These are phyloP conservation scores for Phytophthora palmivora DNA, from an alignment of 352 stramenopile genomes.

Conservation along the genomic window DNA sequence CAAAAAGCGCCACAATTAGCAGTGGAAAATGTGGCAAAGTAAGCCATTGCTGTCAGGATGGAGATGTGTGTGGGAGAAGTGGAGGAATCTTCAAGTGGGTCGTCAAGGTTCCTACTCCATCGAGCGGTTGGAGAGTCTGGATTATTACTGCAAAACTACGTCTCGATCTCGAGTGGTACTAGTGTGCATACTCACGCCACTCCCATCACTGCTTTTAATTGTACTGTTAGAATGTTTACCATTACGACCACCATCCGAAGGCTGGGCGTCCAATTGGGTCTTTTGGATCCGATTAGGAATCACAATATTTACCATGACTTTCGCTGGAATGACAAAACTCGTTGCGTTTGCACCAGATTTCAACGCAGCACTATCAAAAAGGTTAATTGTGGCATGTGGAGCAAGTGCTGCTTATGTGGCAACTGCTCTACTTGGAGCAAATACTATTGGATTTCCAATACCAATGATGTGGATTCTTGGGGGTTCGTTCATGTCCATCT, in stretches of 20 bases:
- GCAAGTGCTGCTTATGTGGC: slow-evolving; percentile 4
- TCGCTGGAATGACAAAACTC: slow-evolving; percentile 3
- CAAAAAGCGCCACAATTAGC: too few relatives aligned
- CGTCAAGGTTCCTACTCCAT: slow-evolving; percentile 26
- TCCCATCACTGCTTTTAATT: slow-evolving; percentile 5
- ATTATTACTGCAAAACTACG: slow-evolving; percentile 13
- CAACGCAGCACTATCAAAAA: not conserved
- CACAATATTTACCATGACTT: slow-evolving; percentile 16
- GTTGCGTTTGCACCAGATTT: slow-evolving; percentile 7
- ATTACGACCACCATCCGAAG: slow-evolving; percentile 8
- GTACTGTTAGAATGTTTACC: slow-evolving; percentile 26
- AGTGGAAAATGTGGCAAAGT: too few relatives aligned
- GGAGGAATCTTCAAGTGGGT: slow-evolving; percentile 17
- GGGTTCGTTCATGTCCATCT: slow-evolving; percentile 3
- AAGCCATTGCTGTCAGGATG: too few relatives aligned
- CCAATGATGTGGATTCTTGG: slow-evolving; percentile 19
- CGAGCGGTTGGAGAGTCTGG: slow-evolving; percentile 18
- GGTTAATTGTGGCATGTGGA: not conserved
- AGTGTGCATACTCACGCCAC: slow-evolving; percentile 18
- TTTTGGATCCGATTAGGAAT: slow-evolving; percentile 17
- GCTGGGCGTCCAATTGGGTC: slow-evolving; percentile 18
- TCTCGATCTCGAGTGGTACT: slow-evolving; percentile 9
- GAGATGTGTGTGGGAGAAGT: not conserved
- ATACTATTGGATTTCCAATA: slow-evolving; percentile 12
- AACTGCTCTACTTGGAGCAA: slow-evolving; percentile 3